Base-by-base conservation (phyloP, 2,329 filamentous ascomycete species). In the Exserohilum turcica region DNA sequence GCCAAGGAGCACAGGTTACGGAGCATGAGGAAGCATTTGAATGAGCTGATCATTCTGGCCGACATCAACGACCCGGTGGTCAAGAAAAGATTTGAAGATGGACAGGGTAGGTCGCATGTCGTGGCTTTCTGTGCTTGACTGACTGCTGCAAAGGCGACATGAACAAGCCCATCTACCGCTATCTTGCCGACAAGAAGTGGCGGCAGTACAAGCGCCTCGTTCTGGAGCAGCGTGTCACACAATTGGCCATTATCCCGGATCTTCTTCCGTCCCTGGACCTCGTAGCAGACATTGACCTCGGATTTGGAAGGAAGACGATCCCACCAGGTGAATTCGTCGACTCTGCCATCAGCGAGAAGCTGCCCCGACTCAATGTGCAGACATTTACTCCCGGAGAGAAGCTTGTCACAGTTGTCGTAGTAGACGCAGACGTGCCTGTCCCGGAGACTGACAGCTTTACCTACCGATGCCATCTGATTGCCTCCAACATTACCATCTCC, bases 21-120 rank as follows among this genome's bases (percentile, higher is more conserved):
- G 39, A 89, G 86, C 63, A 84, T 97, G 86, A 80, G 84, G 68
- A 79, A 83, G 61, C 79, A 91, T 65, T 71, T 97, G 49, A 88
- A 96, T 71, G 75, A 86, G 48, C 79, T 96, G 71, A 95, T 97
- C 83, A 88, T 99, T 33, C 78, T 89, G 57, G 92, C 92, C 19
- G 94, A 99, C 71, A 92, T 96, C 76, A 97, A 97, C 74, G 94
- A 97, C 71, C 94, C 94, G 0, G 66, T 91, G 32, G 91, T 97
- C 57, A 97, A 97, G 84, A 90, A 91, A 77, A 87, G 85, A 62
- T 97, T 96, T 64, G 94, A 99, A 73, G 92, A 97, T 75, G 92
- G 92, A 19, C 76, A 88, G 66, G 92, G 93, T 96, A 79, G 65
- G 83, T 74, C 38, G n/a, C 9, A 6, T 33, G 16, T 18, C 2